These are phyloP conservation scores for Cocos nucifera DNA, from an alignment of 176 grass and related monocot genomes.

Conservation along the genomic window DNA sequence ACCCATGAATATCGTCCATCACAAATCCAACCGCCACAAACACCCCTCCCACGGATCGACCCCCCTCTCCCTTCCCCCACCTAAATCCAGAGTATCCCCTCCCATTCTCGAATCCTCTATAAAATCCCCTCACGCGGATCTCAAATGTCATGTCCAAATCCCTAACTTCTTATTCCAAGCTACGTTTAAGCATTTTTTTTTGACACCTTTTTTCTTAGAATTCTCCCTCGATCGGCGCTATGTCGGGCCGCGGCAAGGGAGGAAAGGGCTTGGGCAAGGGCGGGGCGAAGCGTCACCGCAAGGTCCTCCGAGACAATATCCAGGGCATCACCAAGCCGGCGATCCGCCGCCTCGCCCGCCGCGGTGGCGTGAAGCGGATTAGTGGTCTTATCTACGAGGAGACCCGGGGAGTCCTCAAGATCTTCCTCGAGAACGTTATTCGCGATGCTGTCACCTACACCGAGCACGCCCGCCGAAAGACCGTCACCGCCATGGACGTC, in stretches of 20 bases:
- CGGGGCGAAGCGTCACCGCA: slow-evolving; percentile 27
- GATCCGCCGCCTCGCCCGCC: slow-evolving; percentile 32
- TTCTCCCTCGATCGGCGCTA: no score
- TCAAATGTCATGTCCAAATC: no score
- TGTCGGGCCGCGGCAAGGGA: slow-evolving; percentile 22
- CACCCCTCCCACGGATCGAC: slow-evolving; percentile 29
- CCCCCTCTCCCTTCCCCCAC: no score
- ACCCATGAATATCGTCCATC: neutral
- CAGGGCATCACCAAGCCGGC: slow-evolving; percentile 44
- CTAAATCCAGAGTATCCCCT: neutral
- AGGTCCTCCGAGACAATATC: slow-evolving; percentile 40
- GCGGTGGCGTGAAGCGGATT: slow-evolving; percentile 32
- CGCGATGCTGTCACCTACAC: slow-evolving; percentile 28
- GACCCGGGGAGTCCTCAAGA: slow-evolving; percentile 28
- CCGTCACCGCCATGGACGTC: slow-evolving; percentile 27
- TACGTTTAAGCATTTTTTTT: no score
- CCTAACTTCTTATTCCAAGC: no score
- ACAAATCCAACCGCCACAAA: neutral
- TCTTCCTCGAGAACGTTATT: slow-evolving; percentile 31
- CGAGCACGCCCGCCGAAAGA: slow-evolving; percentile 28
- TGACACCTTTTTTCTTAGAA: no score
- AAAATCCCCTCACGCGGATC: slow-evolving; percentile 8
- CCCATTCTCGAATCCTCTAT: slow-evolving; percentile 5
- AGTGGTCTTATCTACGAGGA: slow-evolving; percentile 23
- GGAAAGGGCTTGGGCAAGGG: slow-evolving; percentile 20